Evolutionary conservation across 2,329 filamentous ascomycete species (phyloP).

Genomic region (Nothophoma quercina): DNA sequence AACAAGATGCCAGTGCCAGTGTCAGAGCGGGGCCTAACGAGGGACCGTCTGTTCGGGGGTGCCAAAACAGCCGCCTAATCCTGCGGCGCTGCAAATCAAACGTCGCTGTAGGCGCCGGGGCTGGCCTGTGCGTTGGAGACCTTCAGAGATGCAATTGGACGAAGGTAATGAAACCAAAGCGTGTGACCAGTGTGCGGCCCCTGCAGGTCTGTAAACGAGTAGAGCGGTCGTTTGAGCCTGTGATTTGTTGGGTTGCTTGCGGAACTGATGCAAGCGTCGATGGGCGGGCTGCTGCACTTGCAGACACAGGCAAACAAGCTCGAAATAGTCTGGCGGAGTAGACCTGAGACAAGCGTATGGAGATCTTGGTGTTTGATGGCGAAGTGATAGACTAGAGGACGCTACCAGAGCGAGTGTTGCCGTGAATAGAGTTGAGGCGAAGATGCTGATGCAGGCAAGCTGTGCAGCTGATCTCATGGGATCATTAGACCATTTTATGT

Average conservation of each 20-base stretch:
- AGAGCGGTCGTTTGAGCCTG: constrained; percentile 20
- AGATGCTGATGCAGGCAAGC: constrained; percentile 29
- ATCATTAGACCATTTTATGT: constrained; percentile 43
- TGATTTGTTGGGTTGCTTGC: constrained; percentile 38
- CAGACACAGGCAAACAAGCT: constrained; percentile 22
- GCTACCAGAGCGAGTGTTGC: constrained; percentile 21
- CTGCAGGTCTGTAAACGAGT: constrained; percentile 42
- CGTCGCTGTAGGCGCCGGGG: constrained; percentile 40
- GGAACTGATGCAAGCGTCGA: constrained; percentile 35
- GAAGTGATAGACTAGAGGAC: constrained; percentile 17
- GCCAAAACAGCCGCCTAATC: constrained; percentile 40
- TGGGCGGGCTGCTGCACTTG: constrained; percentile 36
- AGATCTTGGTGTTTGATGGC: constrained; percentile 29
- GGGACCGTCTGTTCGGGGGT: constrained; percentile 26
- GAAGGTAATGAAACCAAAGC: constrained; percentile 38
- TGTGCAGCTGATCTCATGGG: constrained; percentile 38
- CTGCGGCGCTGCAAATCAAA: constrained; percentile 28
- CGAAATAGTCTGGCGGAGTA: constrained; percentile 18
- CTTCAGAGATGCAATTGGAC: constrained; percentile 29
- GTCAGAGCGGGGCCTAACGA: constrained; percentile 29
- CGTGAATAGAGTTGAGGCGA: constrained; percentile 31
- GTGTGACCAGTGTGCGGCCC: constrained; percentile 48
- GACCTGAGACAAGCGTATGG: constrained; percentile 41
- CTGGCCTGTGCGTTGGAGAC: constrained; percentile 28
- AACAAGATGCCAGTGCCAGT: constrained; percentile 20